Conservation (phyloP, 2,329 filamentous ascomycete genomes). For the Epichloe aotearoae region DNA sequence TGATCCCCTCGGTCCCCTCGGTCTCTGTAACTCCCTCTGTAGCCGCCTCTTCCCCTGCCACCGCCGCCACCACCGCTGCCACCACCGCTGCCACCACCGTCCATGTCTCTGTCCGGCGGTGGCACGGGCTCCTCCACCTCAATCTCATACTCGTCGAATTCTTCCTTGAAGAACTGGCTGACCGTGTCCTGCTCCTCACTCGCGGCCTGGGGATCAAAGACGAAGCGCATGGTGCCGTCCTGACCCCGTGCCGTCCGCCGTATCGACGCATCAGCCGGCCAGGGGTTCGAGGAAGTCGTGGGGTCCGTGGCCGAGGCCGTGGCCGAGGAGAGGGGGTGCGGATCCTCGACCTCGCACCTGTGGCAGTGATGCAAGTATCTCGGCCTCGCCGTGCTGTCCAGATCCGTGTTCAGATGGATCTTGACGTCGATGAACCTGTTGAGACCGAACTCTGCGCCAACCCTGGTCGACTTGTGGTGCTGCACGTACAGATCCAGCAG, state of each 20-base stretch:
- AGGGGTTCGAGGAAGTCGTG: constrained; percentile 22
- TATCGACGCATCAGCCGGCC: constrained; percentile 21
- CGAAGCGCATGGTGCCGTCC: constrained; percentile 76
- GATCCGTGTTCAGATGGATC: constrained; percentile 73
- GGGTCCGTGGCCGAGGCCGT: constrained; percentile 7
- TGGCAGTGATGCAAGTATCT: constrained; percentile 51
- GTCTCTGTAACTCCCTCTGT: constrained; percentile 16
- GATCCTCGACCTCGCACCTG: constrained; percentile 31
- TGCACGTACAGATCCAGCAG: constrained; percentile 87
- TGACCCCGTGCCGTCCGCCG: constrained; percentile 26
- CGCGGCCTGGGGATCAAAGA: constrained; percentile 69
- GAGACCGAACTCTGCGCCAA: constrained; percentile 59
- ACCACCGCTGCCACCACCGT: background rate
- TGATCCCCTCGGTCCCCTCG: constrained; percentile 21
- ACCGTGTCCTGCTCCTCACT: constrained; percentile 57
- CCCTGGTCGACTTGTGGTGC: constrained; percentile 58
- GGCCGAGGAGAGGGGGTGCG: constrained; percentile 19
- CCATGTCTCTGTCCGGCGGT: constrained; percentile 12
- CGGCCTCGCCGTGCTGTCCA: constrained; percentile 46
- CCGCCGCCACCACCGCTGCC: constrained; percentile 7
- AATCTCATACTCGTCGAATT: constrained; percentile 64
- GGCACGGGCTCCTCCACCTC: constrained; percentile 57
- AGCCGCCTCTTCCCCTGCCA: constrained; percentile 12
- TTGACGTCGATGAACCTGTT: constrained; percentile 76
- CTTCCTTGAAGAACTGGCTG: constrained; percentile 54